Conservation (phyloP, 2,329 filamentous ascomycete species). For the Apiospora hydei region DNA sequence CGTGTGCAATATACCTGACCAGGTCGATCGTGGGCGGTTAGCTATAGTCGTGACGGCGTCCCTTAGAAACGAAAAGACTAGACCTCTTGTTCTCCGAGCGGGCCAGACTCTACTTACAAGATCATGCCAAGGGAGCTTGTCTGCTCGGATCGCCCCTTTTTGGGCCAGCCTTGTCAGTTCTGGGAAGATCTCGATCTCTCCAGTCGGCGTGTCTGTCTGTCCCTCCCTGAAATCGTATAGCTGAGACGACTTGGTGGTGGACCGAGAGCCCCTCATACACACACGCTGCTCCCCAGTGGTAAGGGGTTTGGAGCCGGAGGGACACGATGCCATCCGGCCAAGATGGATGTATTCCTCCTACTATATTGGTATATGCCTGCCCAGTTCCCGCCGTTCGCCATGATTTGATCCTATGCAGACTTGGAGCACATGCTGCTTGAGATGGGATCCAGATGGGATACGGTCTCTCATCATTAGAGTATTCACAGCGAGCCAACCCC, state of each 20-base stretch:
- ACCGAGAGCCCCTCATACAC: background rate
- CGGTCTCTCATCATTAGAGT: too few relatives aligned
- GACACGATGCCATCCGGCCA: background rate
- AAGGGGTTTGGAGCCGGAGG: too few relatives aligned
- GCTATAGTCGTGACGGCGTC: background rate
- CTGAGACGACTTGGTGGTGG: background rate
- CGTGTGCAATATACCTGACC: background rate
- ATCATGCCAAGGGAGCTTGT: background rate
- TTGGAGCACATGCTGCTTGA: background rate
- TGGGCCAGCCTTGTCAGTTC: background rate
- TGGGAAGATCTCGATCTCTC: background rate
- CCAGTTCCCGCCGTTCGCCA: background rate
- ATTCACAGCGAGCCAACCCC: background rate
- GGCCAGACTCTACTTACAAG: background rate
- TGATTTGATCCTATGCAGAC: background rate
- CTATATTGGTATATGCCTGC: background rate
- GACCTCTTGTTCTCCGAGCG: background rate
- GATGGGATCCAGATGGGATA: background rate
- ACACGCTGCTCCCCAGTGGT: too few relatives aligned
- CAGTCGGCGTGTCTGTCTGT: background rate
- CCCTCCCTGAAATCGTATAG: background rate
- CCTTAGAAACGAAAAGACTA: background rate
- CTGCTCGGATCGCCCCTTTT: background rate
- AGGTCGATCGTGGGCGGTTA: background rate
- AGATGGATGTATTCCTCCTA: background rate